These are phyloP conservation scores for Ricinus communis DNA, from an alignment of 345 rosid genomes.

Conservation along the genomic window DNA sequence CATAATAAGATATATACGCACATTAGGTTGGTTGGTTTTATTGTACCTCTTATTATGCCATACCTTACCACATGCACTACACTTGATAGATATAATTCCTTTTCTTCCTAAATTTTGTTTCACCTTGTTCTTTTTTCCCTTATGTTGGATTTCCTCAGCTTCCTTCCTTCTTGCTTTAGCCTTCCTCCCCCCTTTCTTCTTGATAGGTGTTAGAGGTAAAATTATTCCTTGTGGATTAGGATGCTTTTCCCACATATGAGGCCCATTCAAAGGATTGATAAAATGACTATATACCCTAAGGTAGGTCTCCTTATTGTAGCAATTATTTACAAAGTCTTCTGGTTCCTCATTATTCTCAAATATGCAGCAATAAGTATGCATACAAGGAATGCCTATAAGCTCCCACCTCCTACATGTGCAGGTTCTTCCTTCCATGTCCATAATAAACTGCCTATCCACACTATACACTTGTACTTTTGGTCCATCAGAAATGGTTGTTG, in stretches of 20 bases:
- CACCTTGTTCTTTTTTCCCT: no score
- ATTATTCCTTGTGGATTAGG: not conserved
- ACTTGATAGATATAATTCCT: no score
- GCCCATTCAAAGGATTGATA: not conserved
- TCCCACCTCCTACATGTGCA: not conserved
- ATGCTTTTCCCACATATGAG: not conserved
- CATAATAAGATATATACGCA: no score
- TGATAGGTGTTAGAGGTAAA: not conserved
- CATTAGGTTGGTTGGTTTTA: no score
- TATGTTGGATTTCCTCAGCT: not conserved
- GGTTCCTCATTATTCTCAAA: not conserved
- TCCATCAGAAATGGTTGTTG: not conserved
- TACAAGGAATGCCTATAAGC: not conserved
- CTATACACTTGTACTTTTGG: not conserved
- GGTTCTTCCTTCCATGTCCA: not conserved
- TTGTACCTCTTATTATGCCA: no score
- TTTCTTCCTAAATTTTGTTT: no score
- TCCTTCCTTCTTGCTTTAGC: not conserved
- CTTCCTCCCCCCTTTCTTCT: not conserved
- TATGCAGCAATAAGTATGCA: not conserved
- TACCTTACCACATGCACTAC: no score
- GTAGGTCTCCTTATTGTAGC: not conserved
- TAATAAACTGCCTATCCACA: not conserved
- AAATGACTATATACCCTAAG: not conserved
- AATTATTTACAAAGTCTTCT: not conserved